Evolutionary conservation across 1,139 yeast species (phyloP).

Genomic region (Pneumocystis jirovecii): DNA sequence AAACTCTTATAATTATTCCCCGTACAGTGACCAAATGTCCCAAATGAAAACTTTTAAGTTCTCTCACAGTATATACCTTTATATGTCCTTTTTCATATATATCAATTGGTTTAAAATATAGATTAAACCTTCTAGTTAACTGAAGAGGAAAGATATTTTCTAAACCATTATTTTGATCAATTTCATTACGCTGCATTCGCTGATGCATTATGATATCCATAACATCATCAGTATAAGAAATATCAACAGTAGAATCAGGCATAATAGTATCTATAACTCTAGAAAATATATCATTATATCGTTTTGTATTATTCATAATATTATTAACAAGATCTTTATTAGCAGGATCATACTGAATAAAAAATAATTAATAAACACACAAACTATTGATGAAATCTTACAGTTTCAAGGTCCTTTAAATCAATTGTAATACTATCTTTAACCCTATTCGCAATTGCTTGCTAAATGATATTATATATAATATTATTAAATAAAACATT

Average conservation of each 20-base stretch:
- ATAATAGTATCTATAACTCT: conserved; percentile 60
- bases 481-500: conserved; percentile 23
- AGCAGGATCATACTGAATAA: conserved; percentile 12
- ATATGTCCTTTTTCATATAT: conserved; percentile 28
- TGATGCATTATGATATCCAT: conserved; percentile 86
- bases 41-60: conserved; percentile 65
- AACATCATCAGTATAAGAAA: conserved; percentile 75
- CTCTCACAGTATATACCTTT: conserved; percentile 72
- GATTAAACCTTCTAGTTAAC: conserved; percentile 61
- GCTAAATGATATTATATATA: conserved; percentile 65
- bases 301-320: conserved; percentile 57
- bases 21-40: conserved; percentile 82
- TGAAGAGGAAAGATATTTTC: conserved; percentile 58
- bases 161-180: conserved; percentile 47
- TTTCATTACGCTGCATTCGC: conserved; percentile 65
- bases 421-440: conserved; percentile 53
- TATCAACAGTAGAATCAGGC: conserved; percentile 69
- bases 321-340: conserved; percentile 35
- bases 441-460: conserved; percentile 73
- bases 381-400: conserved; percentile 31
- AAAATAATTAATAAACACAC: not conserved
- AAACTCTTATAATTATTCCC: conserved; percentile 88
- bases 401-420: conserved; percentile 65
- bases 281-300: conserved; percentile 65
- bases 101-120: conserved; percentile 73